phyloP scores from a whole-genome alignment of 2,329 filamentous ascomycete genomes.

The Apiospora saccharicola region DNA sequence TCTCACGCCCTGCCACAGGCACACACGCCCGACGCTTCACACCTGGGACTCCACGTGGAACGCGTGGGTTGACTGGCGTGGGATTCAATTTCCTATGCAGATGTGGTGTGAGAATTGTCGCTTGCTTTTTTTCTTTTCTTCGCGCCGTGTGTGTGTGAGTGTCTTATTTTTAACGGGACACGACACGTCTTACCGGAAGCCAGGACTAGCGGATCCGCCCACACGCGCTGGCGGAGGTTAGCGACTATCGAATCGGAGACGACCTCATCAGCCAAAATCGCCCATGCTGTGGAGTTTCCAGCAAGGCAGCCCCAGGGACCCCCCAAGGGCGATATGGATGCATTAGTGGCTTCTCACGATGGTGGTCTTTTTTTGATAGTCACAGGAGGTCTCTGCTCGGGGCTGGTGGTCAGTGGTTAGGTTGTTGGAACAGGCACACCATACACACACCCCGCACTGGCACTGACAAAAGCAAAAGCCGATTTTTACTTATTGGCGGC shows the following conservation, averaged over 20 bases:
- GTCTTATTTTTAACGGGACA: conserved; percentile 13
- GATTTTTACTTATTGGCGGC: conserved; percentile 21
- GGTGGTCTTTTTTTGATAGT: conserved; percentile 24
- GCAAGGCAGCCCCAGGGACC: conserved; percentile 19
- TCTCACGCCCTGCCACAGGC: not conserved
- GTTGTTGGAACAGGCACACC: not conserved
- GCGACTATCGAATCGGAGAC: conserved; percentile 23
- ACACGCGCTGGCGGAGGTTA: conserved; percentile 21
- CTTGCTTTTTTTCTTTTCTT: not conserved
- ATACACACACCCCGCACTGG: conserved; percentile 14
- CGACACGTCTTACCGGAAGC: conserved; percentile 20
- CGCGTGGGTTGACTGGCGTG: conserved; percentile 1
- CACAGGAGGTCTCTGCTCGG: conserved; percentile 4
- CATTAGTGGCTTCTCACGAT: conserved; percentile 24
- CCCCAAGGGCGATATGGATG: conserved; percentile 20
- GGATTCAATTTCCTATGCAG: conserved; percentile 21
- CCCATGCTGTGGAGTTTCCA: conserved; percentile 17
- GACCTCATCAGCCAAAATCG: conserved; percentile 20
- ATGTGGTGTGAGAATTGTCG: conserved; percentile 9
- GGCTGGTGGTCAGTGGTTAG: not conserved
- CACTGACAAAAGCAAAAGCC: conserved; percentile 16
- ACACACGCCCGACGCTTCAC: not conserved
- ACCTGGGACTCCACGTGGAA: conserved; percentile 7
- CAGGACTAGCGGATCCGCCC: conserved; percentile 22
- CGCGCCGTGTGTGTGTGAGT: not conserved